Evolutionary conservation across 208 protist species (phyloP), one percentile per base, ranked within the genome.

Genomic region (Wallacemonas sp.): DNA sequence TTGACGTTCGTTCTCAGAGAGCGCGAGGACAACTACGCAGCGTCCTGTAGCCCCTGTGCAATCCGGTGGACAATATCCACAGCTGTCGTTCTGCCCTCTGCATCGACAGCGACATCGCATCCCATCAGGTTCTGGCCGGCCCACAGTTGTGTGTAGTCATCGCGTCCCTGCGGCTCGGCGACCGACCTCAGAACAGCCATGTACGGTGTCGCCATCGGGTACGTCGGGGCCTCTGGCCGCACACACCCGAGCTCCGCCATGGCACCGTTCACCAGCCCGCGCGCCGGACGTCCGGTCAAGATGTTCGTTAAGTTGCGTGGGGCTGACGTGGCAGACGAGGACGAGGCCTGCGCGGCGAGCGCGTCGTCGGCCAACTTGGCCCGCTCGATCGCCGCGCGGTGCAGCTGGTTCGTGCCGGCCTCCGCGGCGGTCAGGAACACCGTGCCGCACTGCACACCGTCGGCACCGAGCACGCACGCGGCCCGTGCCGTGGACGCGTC

Each of bases 371-470:
- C 26, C 3, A 10, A 2, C 29, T 59, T 59, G 25, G 70, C 57
- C 4, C 16, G 16, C 45, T 57, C 54, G 20, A 77, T 42, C 18
- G 72, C 64, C 2, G 18, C 7, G 36, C 65, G 65, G 36, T 77
- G 72, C 49, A 72, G 28, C 5, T 45, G 20, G 26, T 36, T 44
- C 12, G 65, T 77, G 10, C 26, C 46, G 16, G 59, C 48, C 70
- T 84, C 78, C 23, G 16, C 41, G n/a, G 54, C 61, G 23, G 42
- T 64, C 57, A 82, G 28, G 36, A 85, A 79, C 4, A 62, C 23
- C 18, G 79, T 79, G 31, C 79, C 76, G 22, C 82, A 57, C 50
- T 70, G 67, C 28, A 76, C 79, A 2, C 57, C 76, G 52, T 73
- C 66, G 16, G 76, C 76, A 10, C 79, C 79, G 11, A 82, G 61